Evolutionary conservation across 352 stramenopile species (phyloP), one percentile per base, ranked within the genome.

Genomic region (Bremia lactucae): DNA sequence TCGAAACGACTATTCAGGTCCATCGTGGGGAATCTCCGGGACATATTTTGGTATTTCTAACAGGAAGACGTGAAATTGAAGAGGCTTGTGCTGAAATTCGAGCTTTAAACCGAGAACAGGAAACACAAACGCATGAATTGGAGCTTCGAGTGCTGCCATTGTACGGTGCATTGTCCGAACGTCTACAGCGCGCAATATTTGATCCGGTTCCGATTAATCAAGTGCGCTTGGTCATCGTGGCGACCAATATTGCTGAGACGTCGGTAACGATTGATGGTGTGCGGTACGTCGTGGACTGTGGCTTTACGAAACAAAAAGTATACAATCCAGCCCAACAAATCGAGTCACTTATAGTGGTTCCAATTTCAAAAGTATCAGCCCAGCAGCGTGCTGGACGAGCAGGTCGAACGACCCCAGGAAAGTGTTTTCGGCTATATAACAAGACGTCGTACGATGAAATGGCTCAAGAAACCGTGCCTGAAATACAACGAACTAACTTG

Each of bases 181-280:
- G 60, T 4, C 63, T 80, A 46, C 95, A 98, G 71, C 83, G 82
- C 28, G 75, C 82, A 45, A 98, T 99, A 39, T 99, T 99, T 57
- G 67, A 84, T 24, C 29, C 62, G 4, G 87, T 96, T 13, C 85
- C 92, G 0, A 57, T 65, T 4, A 62, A 83, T 26, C 42, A 41
- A 22, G 71, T 78, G 1, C 78, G 93, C 31, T 97, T 89, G 44
- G 63, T 89, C 16, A 77, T 92, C 39, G 72, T 92, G 9, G 76
- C 83, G 22, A 97, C 90, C 8, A 97, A 96, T 52, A 96, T 97
- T 46, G 89, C 90, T 5, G 88, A 97, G 70, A 97, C 93, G 6
- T 98, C 89, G n/a, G 83, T 99, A 33, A 99, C 96, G n/a, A 98
- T 99, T 45, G 90, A 96, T 21, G 95, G 97, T 41, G 85, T 97